Evolutionary conservation across 108 stramenopile species (phyloP), one percentile per base, ranked within the genome.

Genomic region (Phaeodactylum tricornutum): DNA sequence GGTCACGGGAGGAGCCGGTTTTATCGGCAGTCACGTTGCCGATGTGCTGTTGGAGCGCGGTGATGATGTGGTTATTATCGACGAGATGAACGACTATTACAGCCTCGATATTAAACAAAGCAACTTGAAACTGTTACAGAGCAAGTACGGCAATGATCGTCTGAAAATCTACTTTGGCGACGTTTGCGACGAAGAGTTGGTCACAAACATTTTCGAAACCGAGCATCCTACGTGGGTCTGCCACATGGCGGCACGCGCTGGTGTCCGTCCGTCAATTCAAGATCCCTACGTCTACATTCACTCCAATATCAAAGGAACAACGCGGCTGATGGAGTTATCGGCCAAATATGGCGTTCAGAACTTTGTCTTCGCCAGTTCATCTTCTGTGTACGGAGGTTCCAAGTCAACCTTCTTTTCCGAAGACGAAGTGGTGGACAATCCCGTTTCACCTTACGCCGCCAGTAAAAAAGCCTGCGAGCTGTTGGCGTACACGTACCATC

Each of bases 221-320:
- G 64, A 85, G 19, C 51, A 55, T 17, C 71, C 77, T 0, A 43
- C 69, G 41, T 84, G 85, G 67, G 79, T 95, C 12, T 81, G 82
- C 48, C 94, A 95, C 64, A 59, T 95, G 65, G 94, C 94, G 17
- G 92, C 92, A 2, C 70, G 95, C 21, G 79, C 87, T 0, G 93
- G 89, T 39, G 93, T 94, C 17, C 71, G 93, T n/a, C 93, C 91
- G 6, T 85, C 82, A 11, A 94, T 96, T 49, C 67, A 90, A 34
- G 92, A 96, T 63, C 93, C 96, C 2, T 87, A 78, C 38, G 51
- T 95, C 48, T 96, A 96, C 79, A 77, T 95, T 42, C 91, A 95
- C 50, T 67, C 70, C 34, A 96, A 96, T 65, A 67, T 96, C 42
- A 50, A 68, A 26, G 95, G 77, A 33, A 96, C 95, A 12, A 90